A percentile compares a stretch with the other conserved stretches of the same genome.
Evolutionary conservation across 2,329 filamentous ascomycete genomes (phyloP).

Genomic region (Ophiostoma himal-ulmi): DNA sequence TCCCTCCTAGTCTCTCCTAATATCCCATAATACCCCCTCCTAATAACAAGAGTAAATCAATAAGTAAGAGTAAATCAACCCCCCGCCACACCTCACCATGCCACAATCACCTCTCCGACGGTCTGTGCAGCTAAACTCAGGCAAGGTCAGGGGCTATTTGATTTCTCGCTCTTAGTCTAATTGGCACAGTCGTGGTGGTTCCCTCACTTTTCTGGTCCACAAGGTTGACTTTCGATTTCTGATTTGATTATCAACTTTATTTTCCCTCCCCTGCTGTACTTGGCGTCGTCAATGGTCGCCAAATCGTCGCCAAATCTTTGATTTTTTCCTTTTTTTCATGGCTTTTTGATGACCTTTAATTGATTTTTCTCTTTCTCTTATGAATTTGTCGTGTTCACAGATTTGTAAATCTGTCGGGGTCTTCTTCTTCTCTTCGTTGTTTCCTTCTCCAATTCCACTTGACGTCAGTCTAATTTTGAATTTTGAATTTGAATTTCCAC

Average conservation of each 20-base stretch:
- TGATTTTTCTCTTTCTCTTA: constrained; percentile 5
- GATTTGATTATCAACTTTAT: constrained; percentile 11
- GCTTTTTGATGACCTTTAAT: background rate
- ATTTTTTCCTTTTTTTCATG: background rate
- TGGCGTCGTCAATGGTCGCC: constrained; percentile 8
- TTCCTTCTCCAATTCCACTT: background rate
- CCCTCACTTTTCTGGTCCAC: constrained; percentile 2
- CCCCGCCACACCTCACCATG: constrained; percentile 9
- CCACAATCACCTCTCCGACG: background rate
- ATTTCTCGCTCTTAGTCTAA: constrained; percentile 15
- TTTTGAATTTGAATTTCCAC: background rate
- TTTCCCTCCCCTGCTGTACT: background rate
- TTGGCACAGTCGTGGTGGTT: constrained; percentile 6
- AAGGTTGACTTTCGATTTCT: constrained; percentile 7
- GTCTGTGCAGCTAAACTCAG: constrained; percentile 15
- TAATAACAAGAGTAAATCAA: background rate
- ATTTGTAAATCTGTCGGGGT: background rate
- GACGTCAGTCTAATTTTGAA: background rate
- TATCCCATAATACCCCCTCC: background rate
- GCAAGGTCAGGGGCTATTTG: constrained; percentile 21
- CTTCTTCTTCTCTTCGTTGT: background rate
- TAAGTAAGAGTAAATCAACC: background rate
- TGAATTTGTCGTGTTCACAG: background rate
- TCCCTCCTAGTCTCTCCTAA: background rate
- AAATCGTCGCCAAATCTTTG: background rate